Percentiles rank a stretch among this genome's conserved stretches.
These are phyloP conservation scores for Kuraishia molischiana DNA, from an alignment of 805 yeast genomes.

Conservation along the genomic window DNA sequence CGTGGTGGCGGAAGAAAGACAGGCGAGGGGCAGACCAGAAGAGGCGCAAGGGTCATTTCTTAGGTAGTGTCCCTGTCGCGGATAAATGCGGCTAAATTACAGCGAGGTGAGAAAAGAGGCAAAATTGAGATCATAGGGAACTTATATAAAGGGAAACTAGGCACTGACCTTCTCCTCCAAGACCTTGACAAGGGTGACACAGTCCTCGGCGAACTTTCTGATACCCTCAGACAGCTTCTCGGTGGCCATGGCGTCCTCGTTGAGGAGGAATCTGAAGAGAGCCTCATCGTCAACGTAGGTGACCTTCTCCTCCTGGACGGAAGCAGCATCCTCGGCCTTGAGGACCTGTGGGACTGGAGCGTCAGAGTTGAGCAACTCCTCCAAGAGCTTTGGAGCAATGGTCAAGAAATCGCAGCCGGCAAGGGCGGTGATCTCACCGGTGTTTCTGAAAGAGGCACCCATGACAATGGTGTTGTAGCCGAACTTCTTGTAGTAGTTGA, in stretches of 20 bases:
- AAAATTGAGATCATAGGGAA: too few species aligned
- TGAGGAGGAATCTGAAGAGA: slow-evolving; percentile 78
- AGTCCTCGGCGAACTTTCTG: slow-evolving; percentile 92
- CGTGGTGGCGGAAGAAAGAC: too few species aligned
- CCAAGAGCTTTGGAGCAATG: slow-evolving; percentile 86
- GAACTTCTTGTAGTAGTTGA: slow-evolving; percentile 96
- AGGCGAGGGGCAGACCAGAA: too few species aligned
- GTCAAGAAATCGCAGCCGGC: slow-evolving; percentile 98
- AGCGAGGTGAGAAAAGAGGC: too few species aligned
- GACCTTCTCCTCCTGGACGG: slow-evolving; percentile 56
- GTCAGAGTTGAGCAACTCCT: slow-evolving; percentile 70
- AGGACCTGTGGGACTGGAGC: slow-evolving; percentile 77
- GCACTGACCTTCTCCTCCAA: slow-evolving; percentile 49
- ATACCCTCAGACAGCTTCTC: slow-evolving; percentile 97
- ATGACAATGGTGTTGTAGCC: slow-evolving; percentile 96
- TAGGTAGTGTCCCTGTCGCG: too few species aligned
- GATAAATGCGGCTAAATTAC: too few species aligned
- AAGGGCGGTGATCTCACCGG: slow-evolving; percentile 88
- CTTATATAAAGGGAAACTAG: too few species aligned
- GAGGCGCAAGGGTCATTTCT: too few species aligned
- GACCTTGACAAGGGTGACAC: slow-evolving; percentile 63
- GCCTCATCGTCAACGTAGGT: slow-evolving; percentile 80
- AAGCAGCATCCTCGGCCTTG: slow-evolving; percentile 53
- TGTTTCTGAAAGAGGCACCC: slow-evolving; percentile 99
- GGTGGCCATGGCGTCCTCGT: slow-evolving; percentile 98